Evolutionary conservation across 2,329 filamentous ascomycete genomes (phyloP).

Genomic region (Stemphylium vesicarium): DNA sequence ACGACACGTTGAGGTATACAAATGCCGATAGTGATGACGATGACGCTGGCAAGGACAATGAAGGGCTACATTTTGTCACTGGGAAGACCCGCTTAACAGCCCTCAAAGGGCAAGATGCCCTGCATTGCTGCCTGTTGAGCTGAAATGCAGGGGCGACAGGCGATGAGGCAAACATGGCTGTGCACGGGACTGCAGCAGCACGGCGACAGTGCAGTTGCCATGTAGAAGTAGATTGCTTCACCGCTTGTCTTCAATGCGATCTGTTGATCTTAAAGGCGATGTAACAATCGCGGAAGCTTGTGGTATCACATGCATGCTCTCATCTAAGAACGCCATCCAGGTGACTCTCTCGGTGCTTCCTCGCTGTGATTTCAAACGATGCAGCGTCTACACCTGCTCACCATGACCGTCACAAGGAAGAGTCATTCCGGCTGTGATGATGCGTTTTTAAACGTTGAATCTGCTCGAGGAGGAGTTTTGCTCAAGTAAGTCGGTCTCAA

Average conservation of each 20-base stretch:
- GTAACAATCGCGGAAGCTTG: neutral
- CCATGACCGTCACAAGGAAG: neutral
- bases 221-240: neutral
- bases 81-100: too few species aligned
- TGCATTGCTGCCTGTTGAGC: neutral
- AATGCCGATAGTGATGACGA: neutral
- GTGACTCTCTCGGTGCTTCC: constrained; percentile 5
- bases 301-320: constrained; percentile 10
- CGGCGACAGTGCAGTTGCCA: neutral
- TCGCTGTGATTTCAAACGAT: neutral
- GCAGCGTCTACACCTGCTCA: neutral
- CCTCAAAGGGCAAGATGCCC: too few species aligned
- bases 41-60: neutral
- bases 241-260: neutral
- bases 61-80: neutral
- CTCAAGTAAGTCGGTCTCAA: too few species aligned
- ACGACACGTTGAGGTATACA: constrained; percentile 1
- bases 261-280: neutral
- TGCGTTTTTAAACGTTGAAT: neutral
- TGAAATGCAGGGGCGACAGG: constrained; percentile 1
- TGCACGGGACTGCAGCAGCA: neutral
- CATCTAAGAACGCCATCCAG: constrained; percentile 15
- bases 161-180: constrained; percentile 1
- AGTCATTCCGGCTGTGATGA: neutral
- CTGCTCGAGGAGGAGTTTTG: neutral